Evolutionary conservation across 352 stramenopile species (phyloP), one percentile per base, ranked within the genome.

Genomic region (Globisporangium splendens): DNA sequence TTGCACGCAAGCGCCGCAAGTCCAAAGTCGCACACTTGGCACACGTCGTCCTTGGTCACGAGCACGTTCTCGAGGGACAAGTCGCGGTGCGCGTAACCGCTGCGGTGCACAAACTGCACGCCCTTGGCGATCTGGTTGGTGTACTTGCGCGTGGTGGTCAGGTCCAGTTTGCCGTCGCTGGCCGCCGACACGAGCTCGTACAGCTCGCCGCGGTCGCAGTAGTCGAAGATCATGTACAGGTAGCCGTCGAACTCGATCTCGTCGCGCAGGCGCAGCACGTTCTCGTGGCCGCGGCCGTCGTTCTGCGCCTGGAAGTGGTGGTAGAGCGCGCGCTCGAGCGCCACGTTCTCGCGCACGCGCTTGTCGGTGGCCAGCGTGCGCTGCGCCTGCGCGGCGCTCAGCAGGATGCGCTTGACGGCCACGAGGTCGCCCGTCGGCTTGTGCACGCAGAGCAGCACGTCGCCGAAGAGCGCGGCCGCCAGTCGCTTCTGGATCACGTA

Each of bases 41-140:
- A 91, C 44, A 77, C 71, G 52, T 91, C 78, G 48, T 86, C 72
- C 17, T 80, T 68, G 22, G 77, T 83, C 18, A 94, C 79, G 12
- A 94, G 71, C 63, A 94, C 78, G 63, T 94, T 94, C 66, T 94
- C 85, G 54, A 92, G 79, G 56, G 84, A 94, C 24, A 94, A 46
- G 64, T 94, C 84, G 61, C 84, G 82, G 59, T 94, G 85, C 28
- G 82, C 82, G 70, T 88, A 89, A 53, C 83, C 85, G 28, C 79
- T 80, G 24, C 71, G 56, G 65, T 94, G 85, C 58, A 94, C 63
- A 59, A 90, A 94, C 49, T 86, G 72, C 18, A 94, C 79, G 18
- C 82, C 82, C 35, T 62, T 56, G 1, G 81, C 76, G 60, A 94
- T 91, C 66, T 94, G 81, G 0, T 62, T 60, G 51, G 89, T 52